Evolutionary conservation across 441 rosid genomes (phyloP).

Genomic region (Arabidopsis hybrid): DNA sequence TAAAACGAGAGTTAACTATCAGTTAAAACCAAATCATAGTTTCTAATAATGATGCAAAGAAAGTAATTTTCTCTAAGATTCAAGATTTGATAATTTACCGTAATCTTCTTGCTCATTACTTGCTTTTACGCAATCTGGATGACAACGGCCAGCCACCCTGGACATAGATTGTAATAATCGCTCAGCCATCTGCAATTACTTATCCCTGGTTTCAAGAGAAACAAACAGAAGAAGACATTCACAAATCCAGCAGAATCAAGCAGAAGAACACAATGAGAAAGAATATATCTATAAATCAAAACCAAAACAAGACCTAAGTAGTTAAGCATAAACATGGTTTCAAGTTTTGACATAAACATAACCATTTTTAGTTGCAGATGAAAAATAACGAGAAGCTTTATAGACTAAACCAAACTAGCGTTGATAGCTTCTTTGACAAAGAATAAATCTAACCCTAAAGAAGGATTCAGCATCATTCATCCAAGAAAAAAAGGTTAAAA

Average conservation of each 20-base stretch:
- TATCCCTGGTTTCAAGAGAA: neutral
- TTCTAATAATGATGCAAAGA: neutral
- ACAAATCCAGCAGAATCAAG: neutral
- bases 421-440: neutral
- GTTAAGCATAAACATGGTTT: neutral
- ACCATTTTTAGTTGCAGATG: neutral
- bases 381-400: neutral
- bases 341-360: neutral
- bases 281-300: neutral
- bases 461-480: neutral
- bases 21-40: neutral
- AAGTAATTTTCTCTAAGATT: neutral
- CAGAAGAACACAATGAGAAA: neutral
- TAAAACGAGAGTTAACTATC: neutral
- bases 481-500: neutral
- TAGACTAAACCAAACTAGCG: neutral
- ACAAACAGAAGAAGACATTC: neutral
- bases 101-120: neutral
- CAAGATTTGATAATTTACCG: slow-evolving; percentile 6
- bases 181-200: neutral
- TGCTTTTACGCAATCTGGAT: slow-evolving; percentile 13
- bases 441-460: neutral
- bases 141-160: neutral
- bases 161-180: neutral
- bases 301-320: neutral